phyloP scores from a whole-genome alignment of 2,329 filamentous ascomycete genomes.

The Alternaria viburni region DNA sequence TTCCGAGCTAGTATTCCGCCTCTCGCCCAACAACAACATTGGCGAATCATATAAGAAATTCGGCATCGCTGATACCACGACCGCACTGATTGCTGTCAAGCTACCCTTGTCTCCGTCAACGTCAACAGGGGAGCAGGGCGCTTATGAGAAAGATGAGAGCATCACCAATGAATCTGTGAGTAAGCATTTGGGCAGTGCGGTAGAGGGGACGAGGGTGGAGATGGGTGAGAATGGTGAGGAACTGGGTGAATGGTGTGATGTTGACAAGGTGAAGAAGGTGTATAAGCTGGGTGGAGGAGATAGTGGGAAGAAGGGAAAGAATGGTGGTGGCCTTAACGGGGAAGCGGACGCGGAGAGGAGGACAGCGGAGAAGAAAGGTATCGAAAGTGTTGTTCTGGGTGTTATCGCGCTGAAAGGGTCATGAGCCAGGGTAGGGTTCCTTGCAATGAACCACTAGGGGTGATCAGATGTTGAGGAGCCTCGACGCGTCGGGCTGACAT shows the following conservation, averaged over 20 bases:
- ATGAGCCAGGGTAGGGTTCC: constrained; percentile 23
- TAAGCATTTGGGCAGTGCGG: constrained; percentile 30
- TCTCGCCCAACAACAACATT: constrained; percentile 89
- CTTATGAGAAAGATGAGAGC: constrained; percentile 1
- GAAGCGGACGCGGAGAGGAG: constrained; percentile 40
- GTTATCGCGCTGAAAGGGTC: constrained; percentile 78
- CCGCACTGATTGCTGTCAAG: constrained; percentile 80
- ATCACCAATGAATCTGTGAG: constrained; percentile 35
- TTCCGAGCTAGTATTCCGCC: constrained; percentile 81
- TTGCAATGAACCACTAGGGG: neutral
- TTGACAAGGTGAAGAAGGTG: constrained; percentile 76
- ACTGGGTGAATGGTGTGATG: constrained; percentile 60
- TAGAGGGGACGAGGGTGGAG: constrained; percentile 33
- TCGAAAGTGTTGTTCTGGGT: constrained; percentile 74
- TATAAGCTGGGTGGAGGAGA: constrained; percentile 76
- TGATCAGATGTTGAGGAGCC: neutral
- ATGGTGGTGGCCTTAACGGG: constrained; percentile 41
- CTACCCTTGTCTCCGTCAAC: constrained; percentile 57
- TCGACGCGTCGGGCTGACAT: neutral
- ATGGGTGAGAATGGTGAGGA: constrained; percentile 26
- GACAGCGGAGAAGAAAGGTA: constrained; percentile 57
- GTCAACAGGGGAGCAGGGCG: neutral
- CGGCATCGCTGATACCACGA: constrained; percentile 75
- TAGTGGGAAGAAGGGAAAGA: constrained; percentile 47
- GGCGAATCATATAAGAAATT: constrained; percentile 89